A percentile compares a stretch with the other conserved stretches of the same genome.
These are phyloP conservation scores for sorghum (Sorghum bicolor) DNA, from an alignment of 176 grass and related monocot genomes.

Conservation along the genomic window Sorghum_bicolor_NCBIv3 NC_012872.2:63802001-63802500, in stretches of 20 bases:
- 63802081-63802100: not conserved
- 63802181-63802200: constrained; percentile 69
- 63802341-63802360: not conserved
- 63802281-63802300: not conserved
- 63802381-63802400: not conserved
- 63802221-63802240: constrained; percentile 75
- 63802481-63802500: not conserved
- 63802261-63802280: constrained; percentile 75
- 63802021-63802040: constrained; percentile 7
- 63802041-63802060: constrained; percentile 16
- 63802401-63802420: constrained; percentile 15
- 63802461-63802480: not conserved
- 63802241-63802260: constrained; percentile 88
- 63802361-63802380: not conserved
- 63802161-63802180: constrained; percentile 74
- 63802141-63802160: constrained; percentile 60
- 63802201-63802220: constrained; percentile 68
- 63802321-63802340: not conserved
- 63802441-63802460: not conserved
- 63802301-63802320: constrained; percentile 4
- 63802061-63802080: constrained; percentile 13
- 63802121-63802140: constrained; percentile 28
- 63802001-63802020: not conserved
- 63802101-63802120: constrained; percentile 31
- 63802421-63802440: not conserved